These are phyloP conservation scores for Barnettozyma sucrosica DNA, from an alignment of 805 yeast genomes.

Conservation along the genomic window DNA sequence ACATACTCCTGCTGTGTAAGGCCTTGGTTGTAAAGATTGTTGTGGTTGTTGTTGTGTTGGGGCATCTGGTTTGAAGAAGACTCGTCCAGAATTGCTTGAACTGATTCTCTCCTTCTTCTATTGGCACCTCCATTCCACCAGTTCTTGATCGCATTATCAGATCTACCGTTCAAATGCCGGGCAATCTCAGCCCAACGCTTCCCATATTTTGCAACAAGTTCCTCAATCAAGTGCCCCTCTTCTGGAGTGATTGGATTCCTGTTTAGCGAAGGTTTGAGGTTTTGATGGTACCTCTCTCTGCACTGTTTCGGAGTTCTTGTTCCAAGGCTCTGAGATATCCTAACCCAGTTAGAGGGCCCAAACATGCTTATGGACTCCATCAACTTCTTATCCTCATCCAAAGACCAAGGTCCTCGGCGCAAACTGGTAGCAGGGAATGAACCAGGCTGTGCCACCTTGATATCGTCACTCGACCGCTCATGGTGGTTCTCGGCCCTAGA, in stretches of 20 bases:
- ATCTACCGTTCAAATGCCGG: constrained; percentile 76
- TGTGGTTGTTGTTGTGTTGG: not conserved
- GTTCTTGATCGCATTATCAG: constrained; percentile 88
- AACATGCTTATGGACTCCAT: constrained; percentile 60
- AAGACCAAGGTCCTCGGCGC: constrained; percentile 86
- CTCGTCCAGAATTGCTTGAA: constrained; percentile 22
- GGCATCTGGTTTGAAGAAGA: not conserved
- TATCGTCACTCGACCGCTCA: not conserved
- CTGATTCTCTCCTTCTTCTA: constrained; percentile 56
- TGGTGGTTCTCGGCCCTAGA: not conserved
- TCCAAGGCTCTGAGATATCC: constrained; percentile 65
- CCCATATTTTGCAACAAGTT: constrained; percentile 71
- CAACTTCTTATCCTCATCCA: constrained; percentile 71
- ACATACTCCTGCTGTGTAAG: not conserved
- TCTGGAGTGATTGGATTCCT: constrained; percentile 78
- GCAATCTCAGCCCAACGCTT: constrained; percentile 94
- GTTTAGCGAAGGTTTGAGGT: constrained; percentile 77
- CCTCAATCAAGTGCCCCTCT: constrained; percentile 78
- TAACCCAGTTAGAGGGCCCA: constrained; percentile 88
- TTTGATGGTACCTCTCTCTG: constrained; percentile 87
- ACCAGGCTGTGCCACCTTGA: not conserved
- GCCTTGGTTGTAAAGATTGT: not conserved
- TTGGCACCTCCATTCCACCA: constrained; percentile 98
- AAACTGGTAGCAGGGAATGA: constrained; percentile 8
- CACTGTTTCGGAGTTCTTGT: constrained; percentile 89